Conservation (phyloP, 139 green algal species). For the Gonium pectorale region DNA sequence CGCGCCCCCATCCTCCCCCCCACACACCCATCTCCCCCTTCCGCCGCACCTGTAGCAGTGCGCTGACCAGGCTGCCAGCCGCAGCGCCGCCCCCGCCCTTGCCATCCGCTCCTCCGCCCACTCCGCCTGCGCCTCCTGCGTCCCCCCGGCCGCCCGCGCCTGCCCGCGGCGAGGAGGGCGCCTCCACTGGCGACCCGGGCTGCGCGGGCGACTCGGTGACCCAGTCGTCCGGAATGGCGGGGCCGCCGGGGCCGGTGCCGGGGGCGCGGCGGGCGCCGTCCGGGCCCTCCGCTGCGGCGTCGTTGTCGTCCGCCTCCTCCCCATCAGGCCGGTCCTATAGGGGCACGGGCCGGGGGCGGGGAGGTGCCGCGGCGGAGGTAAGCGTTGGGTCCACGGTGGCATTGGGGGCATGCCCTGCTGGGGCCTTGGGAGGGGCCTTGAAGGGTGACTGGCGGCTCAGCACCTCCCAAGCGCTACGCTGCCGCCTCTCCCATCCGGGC, state of each 20-base stretch:
- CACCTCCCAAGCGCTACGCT: too few species aligned
- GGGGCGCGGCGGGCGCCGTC: not conserved
- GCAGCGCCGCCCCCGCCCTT: not conserved
- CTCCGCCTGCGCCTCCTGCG: not conserved
- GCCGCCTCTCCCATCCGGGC: too few species aligned
- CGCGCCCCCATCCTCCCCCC: too few species aligned
- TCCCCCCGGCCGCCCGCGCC: not conserved
- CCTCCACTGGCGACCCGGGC: slow-evolving; percentile 15
- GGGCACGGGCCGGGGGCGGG: not conserved
- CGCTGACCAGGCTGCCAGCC: slow-evolving; percentile 10
- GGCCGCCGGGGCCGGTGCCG: too few species aligned
- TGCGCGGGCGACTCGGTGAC: slow-evolving; percentile 9
- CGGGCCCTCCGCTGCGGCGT: not conserved
- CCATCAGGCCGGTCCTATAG: slow-evolving; percentile 37
- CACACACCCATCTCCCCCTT: not conserved
- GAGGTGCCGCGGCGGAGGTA: too few species aligned
- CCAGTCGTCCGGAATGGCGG: slow-evolving; percentile 10
- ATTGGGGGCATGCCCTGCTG: too few species aligned
- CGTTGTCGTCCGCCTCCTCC: not conserved
- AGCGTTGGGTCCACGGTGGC: too few species aligned
- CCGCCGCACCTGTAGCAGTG: slow-evolving; percentile 20
- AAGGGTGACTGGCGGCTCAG: too few species aligned
- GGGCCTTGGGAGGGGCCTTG: too few species aligned
- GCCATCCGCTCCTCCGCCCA: not conserved
- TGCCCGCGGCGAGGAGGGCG: slow-evolving; percentile 7